phyloP scores from a whole-genome alignment of 169 alveolate genomes.

The Plasmodium reichenowi region DNA sequence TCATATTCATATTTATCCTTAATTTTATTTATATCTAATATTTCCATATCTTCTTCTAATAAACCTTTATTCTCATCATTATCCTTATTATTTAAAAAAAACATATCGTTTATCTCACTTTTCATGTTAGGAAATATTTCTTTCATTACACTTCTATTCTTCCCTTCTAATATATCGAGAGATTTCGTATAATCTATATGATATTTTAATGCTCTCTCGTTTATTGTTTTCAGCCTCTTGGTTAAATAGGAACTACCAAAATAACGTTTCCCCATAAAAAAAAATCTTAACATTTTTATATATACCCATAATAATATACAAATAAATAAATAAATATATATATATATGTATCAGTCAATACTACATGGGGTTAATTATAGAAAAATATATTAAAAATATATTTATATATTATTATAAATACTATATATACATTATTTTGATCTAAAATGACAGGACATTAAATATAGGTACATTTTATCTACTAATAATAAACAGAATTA shows the following conservation, averaged over 20 bases:
- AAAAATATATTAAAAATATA: no score
- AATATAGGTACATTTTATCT: no score
- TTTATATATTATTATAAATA: no score
- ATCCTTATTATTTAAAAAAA: constrained; percentile 38
- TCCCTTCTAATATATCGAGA: constrained; percentile 68
- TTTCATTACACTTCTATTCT: constrained; percentile 73
- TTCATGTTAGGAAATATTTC: constrained; percentile 73
- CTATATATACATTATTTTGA: no score
- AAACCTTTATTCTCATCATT: background rate
- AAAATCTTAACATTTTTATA: background rate
- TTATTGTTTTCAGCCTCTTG: constrained; percentile 59
- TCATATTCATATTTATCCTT: constrained; percentile 37
- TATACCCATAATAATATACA: no score
- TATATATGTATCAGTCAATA: background rate
- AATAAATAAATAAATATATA: background rate
- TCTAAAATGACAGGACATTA: no score
- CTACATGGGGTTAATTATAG: no score
- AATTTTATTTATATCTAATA: constrained; percentile 7
- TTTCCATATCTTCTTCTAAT: constrained; percentile 11
- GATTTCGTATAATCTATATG: constrained; percentile 72
- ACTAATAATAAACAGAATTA: no score
- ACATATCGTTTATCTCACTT: constrained; percentile 73
- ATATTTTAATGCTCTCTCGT: constrained; percentile 66
- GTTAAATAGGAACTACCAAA: constrained; percentile 73
- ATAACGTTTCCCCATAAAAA: constrained; percentile 16